Evolutionary conservation across 2,329 filamentous ascomycete species (phyloP).

Genomic region (Botryosphaeria agaves): DNA sequence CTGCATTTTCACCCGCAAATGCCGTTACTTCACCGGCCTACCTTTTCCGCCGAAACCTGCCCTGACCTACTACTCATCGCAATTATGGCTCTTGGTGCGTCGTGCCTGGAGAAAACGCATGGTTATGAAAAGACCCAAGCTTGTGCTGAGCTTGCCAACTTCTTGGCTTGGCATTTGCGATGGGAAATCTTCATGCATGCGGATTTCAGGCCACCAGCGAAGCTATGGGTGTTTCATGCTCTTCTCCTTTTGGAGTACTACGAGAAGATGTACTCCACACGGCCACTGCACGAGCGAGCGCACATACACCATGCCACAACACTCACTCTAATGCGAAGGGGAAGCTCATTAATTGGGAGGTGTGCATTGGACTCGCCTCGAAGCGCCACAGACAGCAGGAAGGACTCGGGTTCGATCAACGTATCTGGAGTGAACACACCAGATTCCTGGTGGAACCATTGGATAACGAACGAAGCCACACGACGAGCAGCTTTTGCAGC

Average conservation of each 20-base stretch:
- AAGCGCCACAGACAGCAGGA: conserved; percentile 40
- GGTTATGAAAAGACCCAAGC: conserved; percentile 54
- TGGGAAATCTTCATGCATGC: conserved; percentile 91
- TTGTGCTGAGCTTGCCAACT: conserved; percentile 73
- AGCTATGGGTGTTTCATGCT: conserved; percentile 91
- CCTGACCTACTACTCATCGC: conserved; percentile 70
- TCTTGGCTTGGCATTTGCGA: conserved; percentile 80
- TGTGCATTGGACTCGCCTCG: conserved; percentile 72
- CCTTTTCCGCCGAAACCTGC: conserved; percentile 75
- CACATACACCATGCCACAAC: conserved; percentile 96
- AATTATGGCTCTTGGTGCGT: conserved; percentile 85
- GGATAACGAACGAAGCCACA: conserved; percentile 89
- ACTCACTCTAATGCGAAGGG: conserved; percentile 84
- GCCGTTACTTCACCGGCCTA: conserved; percentile 86
- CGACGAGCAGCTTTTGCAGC: conserved; percentile 80
- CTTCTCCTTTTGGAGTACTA: conserved; percentile 79
- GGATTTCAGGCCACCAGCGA: conserved; percentile 80
- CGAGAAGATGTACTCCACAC: conserved; percentile 95
- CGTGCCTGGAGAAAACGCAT: conserved; percentile 71
- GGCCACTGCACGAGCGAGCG: conserved; percentile 79
- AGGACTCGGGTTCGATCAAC: conserved; percentile 19
- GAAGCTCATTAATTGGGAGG: conserved; percentile 76
- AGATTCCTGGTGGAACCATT: conserved; percentile 88
- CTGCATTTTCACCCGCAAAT: conserved; percentile 85
- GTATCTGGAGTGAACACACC: conserved; percentile 48